Conservation (phyloP, 805 yeast genomes). For the Kazachstania martiniae region DNA sequence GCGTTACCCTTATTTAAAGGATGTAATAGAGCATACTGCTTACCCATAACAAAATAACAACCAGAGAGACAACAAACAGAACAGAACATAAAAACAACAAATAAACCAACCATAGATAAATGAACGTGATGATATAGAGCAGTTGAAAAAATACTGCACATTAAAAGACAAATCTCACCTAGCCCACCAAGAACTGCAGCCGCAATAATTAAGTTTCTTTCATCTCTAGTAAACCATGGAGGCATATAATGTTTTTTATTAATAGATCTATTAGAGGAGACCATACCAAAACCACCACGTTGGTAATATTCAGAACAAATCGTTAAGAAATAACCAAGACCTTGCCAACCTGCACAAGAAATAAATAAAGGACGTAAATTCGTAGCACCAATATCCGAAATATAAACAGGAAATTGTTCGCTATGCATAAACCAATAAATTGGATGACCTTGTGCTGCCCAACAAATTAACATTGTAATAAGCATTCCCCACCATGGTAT, state of each 20-base stretch:
- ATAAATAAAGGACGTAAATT: conserved; percentile 77
- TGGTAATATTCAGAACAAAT: conserved; percentile 52
- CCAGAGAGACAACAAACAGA: conserved; percentile 35
- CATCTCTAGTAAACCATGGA: conserved; percentile 31
- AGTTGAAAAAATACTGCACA: conserved; percentile 68
- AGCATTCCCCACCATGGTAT: conserved; percentile 89
- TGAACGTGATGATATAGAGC: conserved; percentile 45
- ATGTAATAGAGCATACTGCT: conserved; percentile 32
- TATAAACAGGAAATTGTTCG: conserved; percentile 47
- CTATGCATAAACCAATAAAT: conserved; percentile 44
- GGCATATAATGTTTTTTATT: conserved; percentile 23
- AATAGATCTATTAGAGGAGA: conserved; percentile 27
- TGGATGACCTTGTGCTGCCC: conserved; percentile 79
- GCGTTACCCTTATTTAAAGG: conserved; percentile 15
- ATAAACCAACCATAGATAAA: conserved; percentile 58
- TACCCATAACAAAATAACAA: conserved; percentile 38
- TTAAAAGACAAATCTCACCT: conserved; percentile 63
- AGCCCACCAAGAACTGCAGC: conserved; percentile 36
- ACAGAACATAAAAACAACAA: conserved; percentile 55
- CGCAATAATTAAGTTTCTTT: conserved; percentile 32
- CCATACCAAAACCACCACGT: conserved; percentile 35
- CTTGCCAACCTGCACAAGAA: conserved; percentile 67
- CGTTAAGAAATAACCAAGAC: conserved; percentile 57
- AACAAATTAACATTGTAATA: conserved; percentile 60
- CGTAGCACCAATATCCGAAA: conserved; percentile 85